phyloP scores from a whole-genome alignment of 2,329 filamentous ascomycete species.

The Phialophora verrucosa region DNA sequence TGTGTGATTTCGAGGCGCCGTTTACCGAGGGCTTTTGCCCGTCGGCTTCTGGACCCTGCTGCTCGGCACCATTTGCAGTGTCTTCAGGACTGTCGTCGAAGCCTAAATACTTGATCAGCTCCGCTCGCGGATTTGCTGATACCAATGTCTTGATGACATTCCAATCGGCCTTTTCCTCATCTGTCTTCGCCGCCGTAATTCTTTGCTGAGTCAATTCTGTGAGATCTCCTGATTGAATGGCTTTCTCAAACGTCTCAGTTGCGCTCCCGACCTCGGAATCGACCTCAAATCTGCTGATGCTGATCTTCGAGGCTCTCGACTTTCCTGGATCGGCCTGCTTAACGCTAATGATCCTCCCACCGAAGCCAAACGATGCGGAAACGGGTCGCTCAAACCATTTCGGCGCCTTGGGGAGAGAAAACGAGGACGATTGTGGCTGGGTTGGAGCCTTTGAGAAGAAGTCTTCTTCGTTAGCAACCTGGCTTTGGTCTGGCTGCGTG shows the following conservation, averaged over 20 bases:
- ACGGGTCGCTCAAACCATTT: constrained; percentile 87
- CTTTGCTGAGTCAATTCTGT: constrained; percentile 79
- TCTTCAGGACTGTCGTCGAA: constrained; percentile 70
- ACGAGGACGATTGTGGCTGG: constrained; percentile 87
- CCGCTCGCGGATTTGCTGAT: constrained; percentile 80
- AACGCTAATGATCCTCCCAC: constrained; percentile 86
- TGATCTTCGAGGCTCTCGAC: constrained; percentile 72
- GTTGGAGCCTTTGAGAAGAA: constrained; percentile 95
- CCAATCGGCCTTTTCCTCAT: constrained; percentile 96
- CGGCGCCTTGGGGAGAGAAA: constrained; percentile 82
- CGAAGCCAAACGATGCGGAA: constrained; percentile 91
- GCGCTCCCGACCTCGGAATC: constrained; percentile 84
- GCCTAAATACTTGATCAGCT: constrained; percentile 88
- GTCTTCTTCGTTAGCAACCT: constrained; percentile 83
- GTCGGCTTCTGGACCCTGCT: constrained; percentile 30
- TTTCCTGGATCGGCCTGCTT: constrained; percentile 66
- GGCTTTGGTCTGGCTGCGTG: constrained; percentile 69
- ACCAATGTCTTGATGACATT: constrained; percentile 89
- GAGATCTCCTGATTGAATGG: constrained; percentile 78
- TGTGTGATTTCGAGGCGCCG: constrained; percentile 61
- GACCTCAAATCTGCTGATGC: constrained; percentile 85
- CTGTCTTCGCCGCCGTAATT: constrained; percentile 74
- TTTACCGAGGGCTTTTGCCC: constrained; percentile 55
- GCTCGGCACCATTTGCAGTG: constrained; percentile 47
- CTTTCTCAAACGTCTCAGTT: constrained; percentile 84